Conservation (phyloP, 2,329 filamentous ascomycete genomes). For the Neoascochyta sp. region DNA sequence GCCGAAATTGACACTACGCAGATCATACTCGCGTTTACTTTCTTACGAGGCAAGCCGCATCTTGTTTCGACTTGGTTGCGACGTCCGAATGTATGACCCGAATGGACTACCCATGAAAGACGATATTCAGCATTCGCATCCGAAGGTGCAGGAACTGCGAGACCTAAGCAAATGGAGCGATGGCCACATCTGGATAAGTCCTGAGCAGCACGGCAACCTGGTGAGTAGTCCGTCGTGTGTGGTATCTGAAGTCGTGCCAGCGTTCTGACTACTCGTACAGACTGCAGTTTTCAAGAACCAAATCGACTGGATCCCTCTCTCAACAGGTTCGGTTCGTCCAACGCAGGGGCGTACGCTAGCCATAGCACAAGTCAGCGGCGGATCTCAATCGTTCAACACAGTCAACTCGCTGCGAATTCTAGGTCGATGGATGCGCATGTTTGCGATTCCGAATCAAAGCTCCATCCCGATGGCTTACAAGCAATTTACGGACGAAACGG, state of each 20-base stretch:
- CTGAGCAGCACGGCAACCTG: conserved; percentile 64
- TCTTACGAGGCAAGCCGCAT: conserved; percentile 60
- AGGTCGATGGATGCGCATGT: conserved; percentile 69
- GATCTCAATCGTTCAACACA: conserved; percentile 64
- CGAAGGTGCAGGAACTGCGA: conserved; percentile 61
- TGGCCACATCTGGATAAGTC: conserved; percentile 63
- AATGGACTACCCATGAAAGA: conserved; percentile 60
- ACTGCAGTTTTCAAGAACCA: conserved; percentile 67
- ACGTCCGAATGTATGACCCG: conserved; percentile 62
- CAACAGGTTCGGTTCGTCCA: conserved; percentile 58
- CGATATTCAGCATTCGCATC: conserved; percentile 54
- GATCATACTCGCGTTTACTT: conserved; percentile 59
- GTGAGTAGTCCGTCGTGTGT: neutral
- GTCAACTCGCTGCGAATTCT: conserved; percentile 63
- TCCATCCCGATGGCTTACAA: conserved; percentile 62
- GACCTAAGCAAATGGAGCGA: conserved; percentile 62
- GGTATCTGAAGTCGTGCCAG: no score
- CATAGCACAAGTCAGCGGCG: conserved; percentile 61
- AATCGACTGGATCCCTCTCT: conserved; percentile 66
- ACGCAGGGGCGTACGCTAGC: conserved; percentile 64
- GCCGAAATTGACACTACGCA: conserved; percentile 14
- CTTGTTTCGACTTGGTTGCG: conserved; percentile 61
- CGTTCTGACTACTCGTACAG: no score
- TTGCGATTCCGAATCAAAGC: conserved; percentile 63
- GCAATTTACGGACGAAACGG: conserved; percentile 53